Base-by-base conservation (phyloP, 2,329 filamentous ascomycete species). In the Calonectria pauciramosa region DNA sequence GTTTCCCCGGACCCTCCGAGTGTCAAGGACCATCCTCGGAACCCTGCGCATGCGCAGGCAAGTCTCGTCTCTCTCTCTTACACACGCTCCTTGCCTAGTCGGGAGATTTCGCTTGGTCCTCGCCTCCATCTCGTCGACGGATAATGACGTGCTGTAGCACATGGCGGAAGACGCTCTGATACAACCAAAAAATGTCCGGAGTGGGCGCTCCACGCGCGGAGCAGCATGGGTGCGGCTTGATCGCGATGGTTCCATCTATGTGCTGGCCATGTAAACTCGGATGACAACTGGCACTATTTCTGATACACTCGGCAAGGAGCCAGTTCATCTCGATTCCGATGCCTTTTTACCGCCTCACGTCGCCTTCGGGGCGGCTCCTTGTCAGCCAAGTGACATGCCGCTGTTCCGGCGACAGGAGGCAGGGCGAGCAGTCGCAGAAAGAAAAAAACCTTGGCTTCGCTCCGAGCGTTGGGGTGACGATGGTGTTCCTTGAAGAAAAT, bases 1-100 rank as follows among this genome's bases (percentile, higher is more conserved):
- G 56, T 73, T 76, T 72, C 75, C 73, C 75, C 71, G 60, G 71
- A 60, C 51, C 70, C 69, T 60, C 77, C 70, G 72, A 65, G 70
- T 54, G 70, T 75, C 68, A 56, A 76, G 72, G 69, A 38, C 76
- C 71, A 73, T 67, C 38, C 56, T 36, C 44, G 64, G 68, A 59
- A 52, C 70, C 69, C 47, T 73, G 49, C 71, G 51, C 64, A 47
- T 28, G 72, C 54, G 65, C 63, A 51, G 30, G 26, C 28, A 54
- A 60, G 38, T 47, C 54, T 65, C 69, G 38, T 72, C 56, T 74
- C 56, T 71, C 36, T 36, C 44, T 14, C 51, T 16, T 18, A 23
- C 28, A 49, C 30, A 51, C 26, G 51, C 47, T n/a, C 63, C 63
- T 44, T 52, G 56, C 26, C 38, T 36, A 49, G 70, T 47, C 52